Base-by-base conservation (phyloP, 2,329 filamentous ascomycete genomes). In the Paraphoma sp. region DNA sequence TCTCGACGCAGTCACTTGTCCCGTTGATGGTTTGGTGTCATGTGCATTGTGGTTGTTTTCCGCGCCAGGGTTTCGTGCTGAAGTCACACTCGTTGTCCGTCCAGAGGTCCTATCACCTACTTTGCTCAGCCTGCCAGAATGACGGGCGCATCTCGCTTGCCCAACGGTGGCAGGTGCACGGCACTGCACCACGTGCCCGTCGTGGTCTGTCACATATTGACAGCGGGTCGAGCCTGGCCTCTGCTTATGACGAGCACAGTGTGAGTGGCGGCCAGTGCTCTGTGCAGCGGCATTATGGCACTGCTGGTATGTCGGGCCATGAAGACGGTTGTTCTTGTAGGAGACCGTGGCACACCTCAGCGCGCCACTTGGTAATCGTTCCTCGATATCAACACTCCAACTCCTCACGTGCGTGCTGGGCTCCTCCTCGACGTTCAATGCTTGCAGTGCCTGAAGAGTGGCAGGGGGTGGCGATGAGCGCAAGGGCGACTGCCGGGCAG, bases 301-400 rank as follows among this genome's bases (percentile, higher is more conserved):
- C 33, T 62, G 61, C 41, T 53, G 42, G 17, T 62, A 50, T 17
- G 28, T 18, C 4, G 48, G 23, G 8, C 51, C 55, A 9, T 17
- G 17, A 4, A 48, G 43, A 8, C 45, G 50, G n/a, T 47, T 51
- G n/a, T 23, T 51, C 18, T 48, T 54, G 49, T 60, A 57, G 1
- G 38, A 48, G 11, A 54, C 33, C 17, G 42, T 48, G 11, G 51
- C 53, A 40, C 61, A 64, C 46, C 54, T 52, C 11, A 40, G 43
- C 14, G 51, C 49, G 4, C 58, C 61, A 8, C 41, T 43, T 1
- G 30, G 28, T n/a, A 59, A 16, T 4, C 17, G 44, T 28, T 48
- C 17, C 45, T 57, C 47, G 8, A 53, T 48, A 11, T 10, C 16
- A 8, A 56, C 53, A 30, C 47, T 16, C 23, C 30, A 29, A 4